A percentile compares a stretch with the other conserved stretches of the same genome.
Conservation (phyloP, 805 yeast genomes). For the Starmerella scarabaei region DNA sequence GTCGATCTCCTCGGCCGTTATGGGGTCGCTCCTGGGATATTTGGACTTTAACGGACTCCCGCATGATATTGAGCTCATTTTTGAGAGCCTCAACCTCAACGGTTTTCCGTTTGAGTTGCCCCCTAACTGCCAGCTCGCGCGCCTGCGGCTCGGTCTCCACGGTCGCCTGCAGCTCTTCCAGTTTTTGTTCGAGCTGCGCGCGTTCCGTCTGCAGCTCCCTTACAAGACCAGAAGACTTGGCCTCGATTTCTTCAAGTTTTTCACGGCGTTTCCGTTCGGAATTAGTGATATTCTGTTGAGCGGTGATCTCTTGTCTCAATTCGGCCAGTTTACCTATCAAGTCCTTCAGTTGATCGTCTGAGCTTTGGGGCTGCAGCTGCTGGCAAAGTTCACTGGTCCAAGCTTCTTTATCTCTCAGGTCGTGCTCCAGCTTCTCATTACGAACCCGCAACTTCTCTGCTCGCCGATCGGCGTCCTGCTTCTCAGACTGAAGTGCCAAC, state of each 20-base stretch:
- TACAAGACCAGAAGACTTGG: constrained; percentile 23
- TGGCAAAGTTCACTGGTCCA: constrained; percentile 21
- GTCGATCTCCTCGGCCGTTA: constrained; percentile 8
- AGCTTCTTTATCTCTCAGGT: not conserved
- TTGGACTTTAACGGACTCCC: constrained; percentile 24
- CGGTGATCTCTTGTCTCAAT: not conserved
- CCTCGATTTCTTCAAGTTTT: constrained; percentile 22
- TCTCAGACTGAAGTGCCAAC: constrained; percentile 25
- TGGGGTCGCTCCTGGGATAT: constrained; percentile 2
- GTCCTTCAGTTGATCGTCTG: no score
- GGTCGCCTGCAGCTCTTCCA: constrained; percentile 36
- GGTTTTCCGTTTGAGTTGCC: constrained; percentile 24
- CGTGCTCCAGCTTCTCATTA: constrained; percentile 22
- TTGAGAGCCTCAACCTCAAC: constrained; percentile 22
- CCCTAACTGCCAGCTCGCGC: constrained; percentile 21
- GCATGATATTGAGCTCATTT: constrained; percentile 22
- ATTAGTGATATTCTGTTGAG: constrained; percentile 27
- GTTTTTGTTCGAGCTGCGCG: constrained; percentile 18
- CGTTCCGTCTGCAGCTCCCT: constrained; percentile 7
- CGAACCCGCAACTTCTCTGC: constrained; percentile 20
- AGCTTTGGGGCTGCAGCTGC: constrained; percentile 34
- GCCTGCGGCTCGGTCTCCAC: constrained; percentile 28
- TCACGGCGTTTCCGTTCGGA: constrained; percentile 26
- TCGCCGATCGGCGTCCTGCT: constrained; percentile 20
- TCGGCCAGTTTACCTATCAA: constrained; percentile 25